Conservation (phyloP, 192 early-diverging fungal genomes). For the Umbelopsis sp. region DNA sequence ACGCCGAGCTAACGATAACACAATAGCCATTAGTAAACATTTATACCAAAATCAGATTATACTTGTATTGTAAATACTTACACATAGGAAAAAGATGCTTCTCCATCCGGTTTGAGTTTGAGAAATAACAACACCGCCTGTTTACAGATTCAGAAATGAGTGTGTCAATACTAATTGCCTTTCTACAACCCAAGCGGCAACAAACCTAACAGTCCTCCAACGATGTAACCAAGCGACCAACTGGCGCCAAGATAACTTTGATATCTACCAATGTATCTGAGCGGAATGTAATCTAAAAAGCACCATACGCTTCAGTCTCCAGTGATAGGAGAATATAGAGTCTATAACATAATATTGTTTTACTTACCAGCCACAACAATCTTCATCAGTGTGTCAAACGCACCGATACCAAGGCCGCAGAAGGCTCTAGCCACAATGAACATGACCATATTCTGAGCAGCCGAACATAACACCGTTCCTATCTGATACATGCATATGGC, state of each 20-base stretch:
- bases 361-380: slow-evolving; percentile 48
- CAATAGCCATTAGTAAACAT: slow-evolving; percentile 42
- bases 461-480: slow-evolving; percentile 76
- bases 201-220: slow-evolving; percentile 31
- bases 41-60: neutral
- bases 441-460: slow-evolving; percentile 52
- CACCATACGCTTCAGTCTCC: neutral
- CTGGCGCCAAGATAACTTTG: slow-evolving; percentile 28
- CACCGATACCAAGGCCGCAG: slow-evolving; percentile 57
- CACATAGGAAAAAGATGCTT: slow-evolving; percentile 33
- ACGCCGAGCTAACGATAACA: slow-evolving; percentile 46
- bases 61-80: slow-evolving; percentile 29
- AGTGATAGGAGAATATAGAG: too few species aligned
- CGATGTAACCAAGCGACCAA: slow-evolving; percentile 35
- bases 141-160: slow-evolving; percentile 31
- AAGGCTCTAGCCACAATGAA: slow-evolving; percentile 57
- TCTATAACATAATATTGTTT: neutral
- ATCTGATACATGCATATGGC: slow-evolving; percentile 77
- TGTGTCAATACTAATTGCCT: slow-evolving; percentile 28
- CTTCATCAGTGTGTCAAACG: slow-evolving; percentile 46
- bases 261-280: slow-evolving; percentile 35
- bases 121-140: slow-evolving; percentile 51
- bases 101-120: slow-evolving; percentile 42
- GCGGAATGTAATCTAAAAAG: slow-evolving; percentile 35
- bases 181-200: slow-evolving; percentile 31